These are phyloP conservation scores for Citrullus amarus DNA, from an alignment of 306 rosid species.

Conservation along the genomic window DNA sequence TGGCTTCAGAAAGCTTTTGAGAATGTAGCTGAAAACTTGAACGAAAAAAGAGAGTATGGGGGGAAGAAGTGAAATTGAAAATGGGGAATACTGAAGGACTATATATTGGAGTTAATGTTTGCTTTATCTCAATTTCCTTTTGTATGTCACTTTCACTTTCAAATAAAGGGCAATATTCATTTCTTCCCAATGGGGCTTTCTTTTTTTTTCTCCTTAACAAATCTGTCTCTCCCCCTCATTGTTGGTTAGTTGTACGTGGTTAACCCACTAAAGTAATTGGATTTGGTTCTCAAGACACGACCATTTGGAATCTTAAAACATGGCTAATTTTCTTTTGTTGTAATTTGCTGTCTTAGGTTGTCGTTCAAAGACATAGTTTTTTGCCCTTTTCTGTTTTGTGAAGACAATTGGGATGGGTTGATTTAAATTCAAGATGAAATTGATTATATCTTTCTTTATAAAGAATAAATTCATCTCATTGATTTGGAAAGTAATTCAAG, in stretches of 20 bases:
- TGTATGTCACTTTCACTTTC: slow-evolving; percentile 25
- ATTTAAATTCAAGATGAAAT: not conserved
- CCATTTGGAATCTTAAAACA: not conserved
- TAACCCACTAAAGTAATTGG: slow-evolving; percentile 2
- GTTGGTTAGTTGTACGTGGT: not conserved
- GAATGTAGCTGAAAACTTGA: no score
- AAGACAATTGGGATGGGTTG: not conserved
- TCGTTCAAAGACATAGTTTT: not conserved
- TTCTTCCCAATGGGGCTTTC: slow-evolving; percentile 55
- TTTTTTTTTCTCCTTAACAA: no score
- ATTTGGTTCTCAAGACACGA: not conserved
- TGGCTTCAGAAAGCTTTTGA: not conserved
- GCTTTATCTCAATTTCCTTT: slow-evolving; percentile 26
- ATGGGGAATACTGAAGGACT: not conserved
- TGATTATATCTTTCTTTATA: not conserved
- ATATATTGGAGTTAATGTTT: not conserved
- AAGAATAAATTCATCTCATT: not conserved
- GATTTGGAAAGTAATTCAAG: not conserved
- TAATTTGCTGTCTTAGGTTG: not conserved
- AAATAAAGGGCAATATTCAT: slow-evolving; percentile 53
- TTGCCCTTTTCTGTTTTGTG: not conserved
- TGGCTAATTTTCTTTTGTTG: not conserved
- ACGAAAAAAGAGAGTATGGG: slow-evolving; percentile 16
- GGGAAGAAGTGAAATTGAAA: slow-evolving; percentile 12
- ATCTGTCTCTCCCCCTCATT: not conserved